Percentiles rank a stretch among this genome's conserved stretches.
Evolutionary conservation across 2,329 filamentous ascomycete species (phyloP).

Genomic region (Gnomoniopsis sp.): DNA sequence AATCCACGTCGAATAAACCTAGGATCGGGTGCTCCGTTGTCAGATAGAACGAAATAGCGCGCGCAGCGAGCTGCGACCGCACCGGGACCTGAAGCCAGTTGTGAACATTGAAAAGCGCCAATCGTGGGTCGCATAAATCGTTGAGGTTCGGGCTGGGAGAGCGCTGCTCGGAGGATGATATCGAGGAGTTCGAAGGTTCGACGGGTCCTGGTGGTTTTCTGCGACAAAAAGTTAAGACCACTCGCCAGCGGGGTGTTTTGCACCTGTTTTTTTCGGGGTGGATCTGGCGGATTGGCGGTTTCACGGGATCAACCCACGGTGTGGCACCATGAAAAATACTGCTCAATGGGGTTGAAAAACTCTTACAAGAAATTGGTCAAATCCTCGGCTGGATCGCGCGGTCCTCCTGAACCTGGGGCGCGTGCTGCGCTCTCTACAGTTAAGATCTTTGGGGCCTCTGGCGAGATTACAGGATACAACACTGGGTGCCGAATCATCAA

Average conservation of each 20-base stretch:
- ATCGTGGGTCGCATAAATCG: constrained; percentile 14
- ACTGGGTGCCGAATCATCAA: constrained; percentile 15
- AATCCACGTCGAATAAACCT: constrained; percentile 20
- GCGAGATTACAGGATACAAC: constrained; percentile 2
- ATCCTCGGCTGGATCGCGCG: neutral
- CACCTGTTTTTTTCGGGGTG: neutral
- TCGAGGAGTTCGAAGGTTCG: neutral
- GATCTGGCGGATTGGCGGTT: neutral
- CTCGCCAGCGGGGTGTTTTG: neutral
- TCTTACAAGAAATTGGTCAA: neutral
- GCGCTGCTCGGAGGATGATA: neutral
- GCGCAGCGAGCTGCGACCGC: constrained; percentile 10
- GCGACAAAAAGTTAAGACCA: neutral
- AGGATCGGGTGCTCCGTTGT: constrained; percentile 17
- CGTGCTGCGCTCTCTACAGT: neutral
- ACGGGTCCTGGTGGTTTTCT: neutral
- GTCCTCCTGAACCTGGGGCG: neutral
- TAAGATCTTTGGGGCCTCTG: neutral
- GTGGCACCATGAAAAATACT: neutral
- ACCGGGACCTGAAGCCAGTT: constrained; percentile 17
- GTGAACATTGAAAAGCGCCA: constrained; percentile 8
- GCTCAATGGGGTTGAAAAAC: neutral
- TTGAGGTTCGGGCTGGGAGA: neutral
- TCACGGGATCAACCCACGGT: neutral
- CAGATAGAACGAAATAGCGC: constrained; percentile 18